phyloP scores from a whole-genome alignment of 805 yeast species.

The Teunomyces funiuensis region DNA sequence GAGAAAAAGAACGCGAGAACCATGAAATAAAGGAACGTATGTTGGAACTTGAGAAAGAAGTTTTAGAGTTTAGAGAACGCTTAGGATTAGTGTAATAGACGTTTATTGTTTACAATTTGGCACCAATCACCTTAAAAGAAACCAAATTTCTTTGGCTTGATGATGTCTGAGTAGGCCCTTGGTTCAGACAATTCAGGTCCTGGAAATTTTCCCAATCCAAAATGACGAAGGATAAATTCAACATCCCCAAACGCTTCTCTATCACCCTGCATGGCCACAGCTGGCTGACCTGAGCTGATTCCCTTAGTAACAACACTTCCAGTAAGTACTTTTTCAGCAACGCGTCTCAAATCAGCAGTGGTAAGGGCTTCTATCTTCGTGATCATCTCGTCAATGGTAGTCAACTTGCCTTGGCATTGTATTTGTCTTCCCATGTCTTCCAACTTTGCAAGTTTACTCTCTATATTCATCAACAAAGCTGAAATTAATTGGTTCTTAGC shows the following conservation, averaged over 20 bases:
- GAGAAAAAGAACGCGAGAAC: slow-evolving; percentile 56
- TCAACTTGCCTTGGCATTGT: slow-evolving; percentile 74
- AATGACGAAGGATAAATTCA: slow-evolving; percentile 56
- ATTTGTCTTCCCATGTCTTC: slow-evolving; percentile 96
- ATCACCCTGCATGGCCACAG: slow-evolving; percentile 86
- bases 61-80: slow-evolving; percentile 53
- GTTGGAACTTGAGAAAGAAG: slow-evolving; percentile 54
- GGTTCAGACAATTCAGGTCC: slow-evolving; percentile 19
- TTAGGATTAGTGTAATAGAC: slow-evolving; percentile 17
- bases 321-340: slow-evolving; percentile 73
- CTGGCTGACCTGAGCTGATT: slow-evolving; percentile 58
- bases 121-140: slow-evolving; percentile 18
- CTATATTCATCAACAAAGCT: slow-evolving; percentile 87
- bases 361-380: slow-evolving; percentile 67
- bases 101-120: not conserved
- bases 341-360: slow-evolving; percentile 64
- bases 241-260: slow-evolving; percentile 86
- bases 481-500: slow-evolving; percentile 92
- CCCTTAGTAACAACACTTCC: slow-evolving; percentile 58
- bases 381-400: slow-evolving; percentile 81
- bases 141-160: slow-evolving; percentile 15
- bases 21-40: slow-evolving; percentile 54
- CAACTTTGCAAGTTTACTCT: slow-evolving; percentile 86
- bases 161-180: slow-evolving; percentile 12
- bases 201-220: slow-evolving; percentile 63